Evolutionary conservation across 2,329 filamentous ascomycete genomes (phyloP).

Genomic region (Ophiostoma tasmaniense): DNA sequence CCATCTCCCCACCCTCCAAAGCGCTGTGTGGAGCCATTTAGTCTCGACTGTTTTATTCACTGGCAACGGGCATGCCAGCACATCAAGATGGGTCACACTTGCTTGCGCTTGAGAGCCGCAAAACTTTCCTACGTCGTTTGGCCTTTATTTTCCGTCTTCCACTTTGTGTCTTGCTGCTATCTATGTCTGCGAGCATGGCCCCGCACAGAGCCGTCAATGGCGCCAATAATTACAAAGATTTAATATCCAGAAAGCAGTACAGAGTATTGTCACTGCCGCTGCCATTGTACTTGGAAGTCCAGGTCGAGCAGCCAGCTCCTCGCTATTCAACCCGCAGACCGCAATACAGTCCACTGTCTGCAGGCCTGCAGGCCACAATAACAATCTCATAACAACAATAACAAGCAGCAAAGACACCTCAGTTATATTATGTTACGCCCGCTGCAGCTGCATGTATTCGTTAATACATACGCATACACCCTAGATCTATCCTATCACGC

Average conservation of each 20-base stretch:
- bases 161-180: slow-evolving; percentile 30
- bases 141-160: slow-evolving; percentile 32
- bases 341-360: neutral
- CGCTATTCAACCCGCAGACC: neutral
- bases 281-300: slow-evolving; percentile 22
- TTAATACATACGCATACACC: neutral
- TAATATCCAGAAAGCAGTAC: slow-evolving; percentile 49
- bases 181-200: slow-evolving; percentile 20
- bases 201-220: neutral
- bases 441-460: neutral
- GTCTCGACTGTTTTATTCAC: slow-evolving; percentile 59
- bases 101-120: slow-evolving; percentile 52
- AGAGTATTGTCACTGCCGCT: slow-evolving; percentile 42
- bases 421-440: slow-evolving; percentile 33
- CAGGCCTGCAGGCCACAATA: neutral
- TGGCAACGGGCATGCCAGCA: slow-evolving; percentile 81
- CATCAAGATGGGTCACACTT: slow-evolving; percentile 70
- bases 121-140: slow-evolving; percentile 45
- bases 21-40: slow-evolving; percentile 53
- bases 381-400: neutral
- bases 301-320: neutral
- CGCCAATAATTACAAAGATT: neutral
- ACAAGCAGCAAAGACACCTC: slow-evolving; percentile 24
- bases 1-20: slow-evolving; percentile 27
- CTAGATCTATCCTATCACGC: slow-evolving; percentile 19